A percentile compares a stretch with the other conserved stretches of the same genome.
These are phyloP conservation scores for Pluteus cervinus DNA, from an alignment of 768 basidiomycete species.

Conservation along the genomic window DNA sequence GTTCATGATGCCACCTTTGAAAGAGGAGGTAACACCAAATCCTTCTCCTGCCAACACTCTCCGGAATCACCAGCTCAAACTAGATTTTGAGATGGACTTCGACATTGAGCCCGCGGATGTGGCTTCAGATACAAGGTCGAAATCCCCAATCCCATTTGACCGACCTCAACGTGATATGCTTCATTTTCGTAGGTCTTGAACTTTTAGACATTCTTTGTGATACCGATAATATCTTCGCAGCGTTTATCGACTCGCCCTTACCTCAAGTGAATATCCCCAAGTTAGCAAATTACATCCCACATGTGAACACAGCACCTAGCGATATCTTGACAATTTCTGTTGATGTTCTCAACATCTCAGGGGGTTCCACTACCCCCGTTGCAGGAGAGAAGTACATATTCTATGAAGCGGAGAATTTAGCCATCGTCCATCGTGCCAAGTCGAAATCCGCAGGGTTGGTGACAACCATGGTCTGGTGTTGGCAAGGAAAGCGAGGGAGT, in stretches of 20 bases:
- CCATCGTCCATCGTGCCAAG: slow-evolving; percentile 66
- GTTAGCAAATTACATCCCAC: slow-evolving; percentile 27
- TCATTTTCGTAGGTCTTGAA: slow-evolving; percentile 1
- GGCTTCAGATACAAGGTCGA: not conserved
- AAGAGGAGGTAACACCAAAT: slow-evolving; percentile 61
- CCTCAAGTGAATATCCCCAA: slow-evolving; percentile 43
- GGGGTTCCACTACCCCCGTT: slow-evolving; percentile 40
- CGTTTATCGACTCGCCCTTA: slow-evolving; percentile 33
- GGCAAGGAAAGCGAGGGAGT: slow-evolving; percentile 55
- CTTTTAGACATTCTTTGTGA: not conserved
- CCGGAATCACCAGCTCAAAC: slow-evolving; percentile 19
- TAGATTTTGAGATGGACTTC: not conserved
- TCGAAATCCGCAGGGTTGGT: slow-evolving; percentile 59
- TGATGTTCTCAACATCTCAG: slow-evolving; percentile 59
- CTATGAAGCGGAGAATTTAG: slow-evolving; percentile 68
- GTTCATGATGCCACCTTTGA: slow-evolving; percentile 55
- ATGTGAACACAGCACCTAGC: slow-evolving; percentile 16
- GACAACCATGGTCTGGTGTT: slow-evolving; percentile 68
- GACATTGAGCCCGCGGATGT: not conserved
- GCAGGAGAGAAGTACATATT: slow-evolving; percentile 47
- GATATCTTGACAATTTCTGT: slow-evolving; percentile 61
- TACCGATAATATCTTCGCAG: slow-evolving; percentile 1
- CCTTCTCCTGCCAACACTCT: slow-evolving; percentile 47
- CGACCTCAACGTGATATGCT: not conserved
- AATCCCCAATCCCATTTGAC: not conserved